Percentiles rank a stretch among this genome's conserved stretches.
Evolutionary conservation across 2,329 filamentous ascomycete species (phyloP).

Genomic region (Paraphaeosphaeria minitans): DNA sequence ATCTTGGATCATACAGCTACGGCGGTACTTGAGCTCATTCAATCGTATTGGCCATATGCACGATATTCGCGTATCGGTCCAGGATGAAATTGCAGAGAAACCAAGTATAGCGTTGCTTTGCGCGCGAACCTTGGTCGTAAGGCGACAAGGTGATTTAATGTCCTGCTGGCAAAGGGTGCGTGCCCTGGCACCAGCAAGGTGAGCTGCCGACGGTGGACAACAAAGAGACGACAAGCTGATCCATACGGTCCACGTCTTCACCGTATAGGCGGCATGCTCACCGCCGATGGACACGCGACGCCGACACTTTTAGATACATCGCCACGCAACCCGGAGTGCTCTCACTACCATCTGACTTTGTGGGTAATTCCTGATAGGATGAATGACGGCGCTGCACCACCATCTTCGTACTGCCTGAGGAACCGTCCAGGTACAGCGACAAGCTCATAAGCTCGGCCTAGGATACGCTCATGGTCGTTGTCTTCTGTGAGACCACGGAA

Average conservation of each 20-base stretch:
- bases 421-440: not conserved
- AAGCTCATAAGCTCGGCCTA: not conserved
- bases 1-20: not conserved
- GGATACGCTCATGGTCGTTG: not conserved
- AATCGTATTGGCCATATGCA: not conserved
- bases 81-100: not conserved
- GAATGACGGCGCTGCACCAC: not conserved
- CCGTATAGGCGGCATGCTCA: constrained; percentile 4
- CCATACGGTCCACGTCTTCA: not conserved
- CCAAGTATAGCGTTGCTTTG: not conserved
- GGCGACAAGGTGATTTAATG: constrained; percentile 3
- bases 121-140: not conserved
- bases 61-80: not conserved
- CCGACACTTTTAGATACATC: not conserved
- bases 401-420: not conserved
- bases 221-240: constrained; percentile 2
- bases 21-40: not conserved
- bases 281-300: not conserved
- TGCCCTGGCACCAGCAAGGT: not conserved
- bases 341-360: not conserved
- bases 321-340: not conserved
- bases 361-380: not conserved
- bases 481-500: not conserved
- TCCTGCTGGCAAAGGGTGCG: not conserved
- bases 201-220: constrained; percentile 1